Base-by-base conservation (phyloP, 2,329 filamentous ascomycete species). In the Colletotrichum plurivorum region DNA sequence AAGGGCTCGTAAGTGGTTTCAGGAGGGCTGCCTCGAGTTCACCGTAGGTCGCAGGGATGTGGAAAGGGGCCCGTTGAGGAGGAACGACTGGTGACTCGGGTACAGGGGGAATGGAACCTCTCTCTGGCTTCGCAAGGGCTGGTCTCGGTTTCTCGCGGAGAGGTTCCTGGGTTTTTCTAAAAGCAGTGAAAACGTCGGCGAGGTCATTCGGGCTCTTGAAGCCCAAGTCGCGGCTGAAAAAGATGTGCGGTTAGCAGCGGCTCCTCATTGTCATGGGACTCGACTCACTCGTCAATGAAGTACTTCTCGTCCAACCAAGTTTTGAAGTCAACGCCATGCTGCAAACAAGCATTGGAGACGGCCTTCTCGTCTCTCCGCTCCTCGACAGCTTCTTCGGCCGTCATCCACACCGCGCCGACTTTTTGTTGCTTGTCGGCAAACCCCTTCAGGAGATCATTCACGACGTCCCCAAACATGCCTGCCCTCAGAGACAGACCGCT, bases 301-400 rank as follows among this genome's bases (percentile, higher is more conserved):
- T 93, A 95, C 76, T 95, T 95, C 78, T 94, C 93, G 73, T 95
- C 93, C 0, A 80, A 78, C 88, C 90, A 94, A 1, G 90, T 67
- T 76, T 88, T 87, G 76, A 94, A 93, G 1, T 89, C 84, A 4
- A 90, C 82, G 0, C 82, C 84, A 3, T 84, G 79, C 13, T 84
- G 77, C 22, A 85, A 79, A 63, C 92, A 90, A 0, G 88, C 75
- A 0, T 81, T 76, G 31, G 84, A 82, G 2, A 93, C 82, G 0
- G 81, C 81, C 22, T 82, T 78, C 73, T 94, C 90, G 62, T 95
- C 92, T 5, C 81, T 78, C 66, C 87, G 85, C 76, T 95, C 93
- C 73, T 95, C 93, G 3, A 84, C 84, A 0, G 90, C 89, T 62
- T 92, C 88, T 67, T 94, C 92, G 5, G 84, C 84, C 0, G 90